Evolutionary conservation across 2,329 filamentous ascomycete species (phyloP), one percentile per base, ranked within the genome.

Genomic region (Xylaria sp.): DNA sequence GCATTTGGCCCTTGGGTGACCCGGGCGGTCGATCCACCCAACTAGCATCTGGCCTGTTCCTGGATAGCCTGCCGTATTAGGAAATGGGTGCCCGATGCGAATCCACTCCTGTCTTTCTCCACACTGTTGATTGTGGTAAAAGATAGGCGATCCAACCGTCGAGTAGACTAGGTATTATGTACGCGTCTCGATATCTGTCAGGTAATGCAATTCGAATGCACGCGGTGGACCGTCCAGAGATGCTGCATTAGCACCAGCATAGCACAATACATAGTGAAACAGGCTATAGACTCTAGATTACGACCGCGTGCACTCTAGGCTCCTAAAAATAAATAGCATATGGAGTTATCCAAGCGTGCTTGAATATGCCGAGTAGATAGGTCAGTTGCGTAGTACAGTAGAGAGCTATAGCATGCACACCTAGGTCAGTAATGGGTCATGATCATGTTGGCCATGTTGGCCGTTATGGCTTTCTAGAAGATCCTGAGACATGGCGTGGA

Each of bases 211-310:
- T 19, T 50, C 14, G 45, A 47, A 39, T 58, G 56, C 66, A 65
- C 19, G 51, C n/a, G 36, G 66, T 65, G 58, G 66, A 62, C 27
- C 36, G 11, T 48, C 45, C 11, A 36, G 34, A 51, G 54, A 54
- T 57, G 67, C 69, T 67, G 65, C 64, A 65, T 67, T 64, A 64
- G 63, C 67, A 70, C 65, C 65, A 65, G 73, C 70, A 74, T 56
- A 69, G 71, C 65, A 72, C 65, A 75, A 74, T 69, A 27, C 24
- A 27, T 27, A 72, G 72, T 74, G 73, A 75, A 76, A 75, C 75
- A 64, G 61, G 51, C 70, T 65, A 73, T 74, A 67, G 65, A 54
- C 51, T 61, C 50, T 57, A 48, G 19, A 53, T 50, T 67, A 51
- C 53, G 17, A 62, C 51, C 69, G 69, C 63, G 67, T 45, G 61